Evolutionary conservation across 257 asterid species (phyloP), one percentile per base, ranked within the genome.

Genomic region (Salvia hispanica): DNA sequence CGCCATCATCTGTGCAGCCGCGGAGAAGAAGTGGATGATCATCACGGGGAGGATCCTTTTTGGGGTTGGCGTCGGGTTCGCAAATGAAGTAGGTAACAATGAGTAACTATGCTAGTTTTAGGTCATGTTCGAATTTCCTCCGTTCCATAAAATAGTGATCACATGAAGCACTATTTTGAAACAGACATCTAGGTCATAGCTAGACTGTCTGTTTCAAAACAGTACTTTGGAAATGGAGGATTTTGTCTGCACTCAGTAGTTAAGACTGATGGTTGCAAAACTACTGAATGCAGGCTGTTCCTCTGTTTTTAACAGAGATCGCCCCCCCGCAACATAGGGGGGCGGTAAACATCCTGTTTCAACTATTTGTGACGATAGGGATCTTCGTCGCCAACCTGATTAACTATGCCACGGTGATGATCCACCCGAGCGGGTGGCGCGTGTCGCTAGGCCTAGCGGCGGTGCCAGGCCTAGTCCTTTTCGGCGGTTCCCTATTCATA

Each of bases 11-110:
- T 80, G 95, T 8, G 93, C 77, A 0, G 31, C 42, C 0, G 88
- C 97, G 0, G 51, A 60, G 28, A 55, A 12, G 63, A 64, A 64
- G 10, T 61, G 77, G 82, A 67, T 86, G 77, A 82, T 91, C 37
- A 91, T 91, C 66, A 13, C 82, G 3, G 98, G 98, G 0, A 69
- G 98, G 60, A 74, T 88, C 28, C 76, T 84, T 3, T 91, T 91
- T 3, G 96, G 98, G 0, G 3, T 88, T 11, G 98, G 98, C 18
- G 98, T 88, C 5, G 98, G 96, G 6, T 91, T 88, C 0, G 96
- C 95, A 31, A 91, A 91, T 47, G 97, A 91, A 89, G 97, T 90
- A 74, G 39, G 67, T 61, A 16, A 10, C 31, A 37, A 33, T 12
- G 47, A 2, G 43, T 39, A 39, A 68, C 16, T 4, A 9, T 36